These are phyloP conservation scores for Paramecium caudatum DNA, from an alignment of 73 alveolate species.

Conservation along the genomic window DNA sequence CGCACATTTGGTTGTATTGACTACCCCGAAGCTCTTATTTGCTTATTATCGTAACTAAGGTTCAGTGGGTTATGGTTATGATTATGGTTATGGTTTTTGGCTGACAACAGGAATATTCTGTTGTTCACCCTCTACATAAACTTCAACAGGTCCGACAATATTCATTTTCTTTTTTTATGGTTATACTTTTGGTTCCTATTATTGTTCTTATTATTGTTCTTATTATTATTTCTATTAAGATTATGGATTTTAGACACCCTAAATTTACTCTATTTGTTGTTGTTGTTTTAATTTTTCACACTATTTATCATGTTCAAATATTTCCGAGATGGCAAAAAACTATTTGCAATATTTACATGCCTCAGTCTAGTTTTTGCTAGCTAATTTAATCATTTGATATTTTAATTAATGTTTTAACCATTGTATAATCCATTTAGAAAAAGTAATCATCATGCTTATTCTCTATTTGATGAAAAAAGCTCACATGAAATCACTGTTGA, in stretches of 20 bases:
- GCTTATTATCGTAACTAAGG: not conserved
- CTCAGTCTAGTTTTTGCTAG: not conserved
- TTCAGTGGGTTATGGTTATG: not conserved
- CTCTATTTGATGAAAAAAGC: conserved; percentile 11
- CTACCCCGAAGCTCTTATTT: too few relatives aligned
- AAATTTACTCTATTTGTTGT: not conserved
- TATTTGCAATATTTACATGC: not conserved
- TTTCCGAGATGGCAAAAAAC: too few relatives aligned
- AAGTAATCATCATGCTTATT: not conserved
- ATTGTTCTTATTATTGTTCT: not conserved
- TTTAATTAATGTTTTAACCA: not conserved
- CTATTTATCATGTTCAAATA: not conserved
- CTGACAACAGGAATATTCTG: too few relatives aligned
- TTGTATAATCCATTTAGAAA: conserved; percentile 15
- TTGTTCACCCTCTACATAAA: too few relatives aligned
- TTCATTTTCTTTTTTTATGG: not conserved
- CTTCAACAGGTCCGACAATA: too few relatives aligned
- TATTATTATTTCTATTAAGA: not conserved
- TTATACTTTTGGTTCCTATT: not conserved
- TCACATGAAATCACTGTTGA: not conserved
- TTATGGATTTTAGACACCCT: not conserved
- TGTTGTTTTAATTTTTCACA: not conserved
- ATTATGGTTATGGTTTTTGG: too few relatives aligned
- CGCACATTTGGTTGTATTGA: not conserved
- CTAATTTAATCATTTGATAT: not conserved